Evolutionary conservation across 1,139 yeast genomes (phyloP), one percentile per base, ranked within the genome.

Genomic region (Lodderomyces margitis): DNA sequence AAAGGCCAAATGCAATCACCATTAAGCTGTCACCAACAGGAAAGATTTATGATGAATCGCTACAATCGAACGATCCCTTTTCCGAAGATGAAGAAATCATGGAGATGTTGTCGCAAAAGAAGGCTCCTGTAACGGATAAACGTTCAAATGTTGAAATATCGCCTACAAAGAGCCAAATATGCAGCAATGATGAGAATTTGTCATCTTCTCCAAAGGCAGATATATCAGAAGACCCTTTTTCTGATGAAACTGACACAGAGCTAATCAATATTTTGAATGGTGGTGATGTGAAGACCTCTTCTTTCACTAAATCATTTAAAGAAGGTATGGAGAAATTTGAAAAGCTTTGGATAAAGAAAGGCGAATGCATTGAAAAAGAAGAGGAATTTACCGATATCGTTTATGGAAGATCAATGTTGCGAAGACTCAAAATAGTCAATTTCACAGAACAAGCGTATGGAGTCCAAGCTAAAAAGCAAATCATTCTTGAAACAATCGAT

Each of bases 401-500:
- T 1, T 73, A 71, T 23, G 50, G 61, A 1, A 63, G 81, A 40
- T 58, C 68, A 1, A 75, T 72, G 37, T 67, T 83, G n/a, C 63
- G 62, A 21, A 59, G 92, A 42, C 75, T 64, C 46, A 74, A 74
- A 49, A 72, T 81, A 4, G 47, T 57, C n/a, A 62, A 61, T 1
- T 58, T 80, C 1, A 27, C 51, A 54, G 3, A 78, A 62, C 50
- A 64, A 63, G 28, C 51, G 53, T 43, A 36, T 30, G 45, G 47
- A 3, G 21, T 34, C 2, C 20, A 37, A 1, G 15, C 35, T 1
- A 53, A 64, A 12, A 58, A 61, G 9, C 88, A 83, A 50, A 61
- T 73, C 14, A 71, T 80, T 5, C 46, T 83, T 21, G 68, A 72
- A 20, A 83, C 83, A 16, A 47, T 59, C 4, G 71, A 75, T 43